Conservation (phyloP, 2,329 filamentous ascomycete species). For the Dactylellina sp. region DNA sequence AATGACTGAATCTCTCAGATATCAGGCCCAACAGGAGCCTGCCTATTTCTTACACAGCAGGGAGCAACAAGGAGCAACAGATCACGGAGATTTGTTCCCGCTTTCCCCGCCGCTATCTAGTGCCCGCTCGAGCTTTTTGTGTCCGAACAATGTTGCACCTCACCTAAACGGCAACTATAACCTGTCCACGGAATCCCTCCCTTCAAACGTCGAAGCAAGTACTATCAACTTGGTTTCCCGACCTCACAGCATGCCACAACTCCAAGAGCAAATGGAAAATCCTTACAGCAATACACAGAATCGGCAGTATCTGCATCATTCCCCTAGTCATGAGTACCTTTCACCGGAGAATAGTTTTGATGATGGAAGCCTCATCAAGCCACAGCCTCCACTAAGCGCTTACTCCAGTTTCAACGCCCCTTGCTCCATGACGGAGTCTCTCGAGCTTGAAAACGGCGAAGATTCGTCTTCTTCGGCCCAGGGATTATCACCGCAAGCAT, state of each 20-base stretch:
- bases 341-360: slow-evolving; percentile 54
- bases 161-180: slow-evolving; percentile 56
- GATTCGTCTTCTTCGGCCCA: slow-evolving; percentile 53
- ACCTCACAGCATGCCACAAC: slow-evolving; percentile 55
- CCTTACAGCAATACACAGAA: slow-evolving; percentile 34
- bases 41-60: slow-evolving; percentile 53
- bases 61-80: slow-evolving; percentile 49
- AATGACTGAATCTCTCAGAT: slow-evolving; percentile 52
- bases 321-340: slow-evolving; percentile 48
- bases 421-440: slow-evolving; percentile 37
- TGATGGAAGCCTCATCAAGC: slow-evolving; percentile 41
- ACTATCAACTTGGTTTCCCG: slow-evolving; percentile 53
- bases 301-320: slow-evolving; percentile 46
- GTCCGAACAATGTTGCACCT: slow-evolving; percentile 56
- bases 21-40: slow-evolving; percentile 47
- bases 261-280: slow-evolving; percentile 56
- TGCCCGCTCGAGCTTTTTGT: slow-evolving; percentile 57
- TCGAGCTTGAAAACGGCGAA: slow-evolving; percentile 47
- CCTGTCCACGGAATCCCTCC: slow-evolving; percentile 56
- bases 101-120: slow-evolving; percentile 57
- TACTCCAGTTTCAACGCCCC: slow-evolving; percentile 50
- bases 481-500: slow-evolving; percentile 52
- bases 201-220: slow-evolving; percentile 54
- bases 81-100: slow-evolving; percentile 56
- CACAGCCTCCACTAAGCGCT: slow-evolving; percentile 52